Conservation (phyloP, 495 filamentous ascomycete genomes). For the Chaetomidium leptoderma region DNA sequence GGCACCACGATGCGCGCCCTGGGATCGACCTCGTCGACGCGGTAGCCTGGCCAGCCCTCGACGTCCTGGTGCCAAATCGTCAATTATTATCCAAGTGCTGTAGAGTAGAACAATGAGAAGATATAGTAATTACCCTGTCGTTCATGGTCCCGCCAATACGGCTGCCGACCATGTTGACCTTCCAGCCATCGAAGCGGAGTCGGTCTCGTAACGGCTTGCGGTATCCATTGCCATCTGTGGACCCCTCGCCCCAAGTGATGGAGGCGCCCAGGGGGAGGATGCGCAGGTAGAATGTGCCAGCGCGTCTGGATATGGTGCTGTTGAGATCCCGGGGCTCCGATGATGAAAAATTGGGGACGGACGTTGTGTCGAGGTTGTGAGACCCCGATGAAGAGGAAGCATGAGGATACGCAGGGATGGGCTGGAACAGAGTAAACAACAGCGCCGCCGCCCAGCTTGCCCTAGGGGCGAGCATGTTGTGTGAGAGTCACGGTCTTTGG, state of each 20-base stretch:
- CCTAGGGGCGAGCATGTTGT: too few relatives aligned
- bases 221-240: conserved; percentile 41
- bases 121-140: conserved; percentile 37
- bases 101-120: background rate
- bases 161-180: conserved; percentile 48
- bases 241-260: conserved; percentile 44
- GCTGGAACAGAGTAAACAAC: too few relatives aligned
- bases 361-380: too few relatives aligned
- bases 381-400: too few relatives aligned
- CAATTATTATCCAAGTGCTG: background rate
- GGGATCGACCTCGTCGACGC: conserved; percentile 36
- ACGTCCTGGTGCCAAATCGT: conserved; percentile 31
- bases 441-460: too few relatives aligned
- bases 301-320: conserved; percentile 47
- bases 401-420: too few relatives aligned
- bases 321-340: too few relatives aligned
- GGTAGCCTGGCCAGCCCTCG: conserved; percentile 44
- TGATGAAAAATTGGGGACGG: too few relatives aligned
- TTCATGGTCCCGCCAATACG: conserved; percentile 42
- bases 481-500: too few relatives aligned
- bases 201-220: conserved; percentile 23
- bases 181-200: conserved; percentile 24
- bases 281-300: conserved; percentile 29
- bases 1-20: background rate
- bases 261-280: conserved; percentile 51